Evolutionary conservation across 1,139 yeast species (phyloP).

Genomic region (Casaregolazyma lundiana): DNA sequence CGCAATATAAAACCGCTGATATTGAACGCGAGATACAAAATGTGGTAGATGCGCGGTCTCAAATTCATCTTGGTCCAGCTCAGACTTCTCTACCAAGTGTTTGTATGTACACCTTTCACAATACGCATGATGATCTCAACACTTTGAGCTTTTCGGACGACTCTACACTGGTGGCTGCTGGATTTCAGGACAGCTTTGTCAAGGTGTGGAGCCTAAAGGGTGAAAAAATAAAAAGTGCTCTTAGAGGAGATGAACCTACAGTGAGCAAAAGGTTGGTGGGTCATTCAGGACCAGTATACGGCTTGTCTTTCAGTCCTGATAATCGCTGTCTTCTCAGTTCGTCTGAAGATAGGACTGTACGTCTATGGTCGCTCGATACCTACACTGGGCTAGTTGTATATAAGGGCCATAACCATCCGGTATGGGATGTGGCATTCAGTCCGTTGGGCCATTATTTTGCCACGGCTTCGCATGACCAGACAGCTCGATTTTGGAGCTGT

Average conservation of each 20-base stretch:
- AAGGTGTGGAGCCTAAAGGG: conserved; percentile 94
- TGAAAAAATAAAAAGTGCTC: conserved; percentile 63
- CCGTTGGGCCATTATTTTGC: conserved; percentile 97
- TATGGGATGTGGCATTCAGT: conserved; percentile 94
- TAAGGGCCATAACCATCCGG: conserved; percentile 93
- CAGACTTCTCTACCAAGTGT: conserved; percentile 90
- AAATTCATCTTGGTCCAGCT: conserved; percentile 56
- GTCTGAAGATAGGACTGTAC: conserved; percentile 87
- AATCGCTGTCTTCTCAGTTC: conserved; percentile 73
- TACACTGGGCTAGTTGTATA: conserved; percentile 86
- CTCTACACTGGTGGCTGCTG: conserved; percentile 84
- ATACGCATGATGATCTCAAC: conserved; percentile 83
- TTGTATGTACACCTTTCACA: conserved; percentile 97
- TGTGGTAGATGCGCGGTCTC: conserved; percentile 77
- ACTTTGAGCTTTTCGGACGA: conserved; percentile 83
- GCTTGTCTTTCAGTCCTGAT: conserved; percentile 87
- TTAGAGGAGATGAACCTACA: conserved; percentile 51
- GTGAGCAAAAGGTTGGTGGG: conserved; percentile 67
- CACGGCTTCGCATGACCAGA: conserved; percentile 95
- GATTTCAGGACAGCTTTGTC: conserved; percentile 86
- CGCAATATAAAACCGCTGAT: conserved; percentile 75
- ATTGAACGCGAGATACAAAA: conserved; percentile 70
- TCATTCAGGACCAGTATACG: conserved; percentile 92
- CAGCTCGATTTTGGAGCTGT: conserved; percentile 96
- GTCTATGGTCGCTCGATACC: conserved; percentile 93